Percentiles rank a stretch among this genome's conserved stretches.
Evolutionary conservation across 768 basidiomycete genomes (phyloP).

Genomic region (Inosperma sp.): DNA sequence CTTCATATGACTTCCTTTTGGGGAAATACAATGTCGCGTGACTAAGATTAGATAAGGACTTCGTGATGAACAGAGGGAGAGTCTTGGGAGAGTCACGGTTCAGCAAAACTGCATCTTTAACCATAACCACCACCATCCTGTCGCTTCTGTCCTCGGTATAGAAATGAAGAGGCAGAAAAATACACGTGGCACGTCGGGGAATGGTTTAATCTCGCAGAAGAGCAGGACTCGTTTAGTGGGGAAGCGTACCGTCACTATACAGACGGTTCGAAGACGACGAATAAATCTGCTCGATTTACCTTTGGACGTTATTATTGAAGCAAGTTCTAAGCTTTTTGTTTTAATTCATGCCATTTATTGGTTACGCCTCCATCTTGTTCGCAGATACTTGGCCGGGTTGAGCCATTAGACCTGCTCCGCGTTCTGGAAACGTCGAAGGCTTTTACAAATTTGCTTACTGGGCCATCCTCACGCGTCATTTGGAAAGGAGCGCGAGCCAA

Average conservation of each 20-base stretch:
- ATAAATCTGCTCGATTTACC: constrained; percentile 2
- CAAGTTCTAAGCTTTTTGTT: background rate
- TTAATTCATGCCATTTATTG: background rate
- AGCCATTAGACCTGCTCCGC: constrained; percentile 4
- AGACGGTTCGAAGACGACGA: background rate
- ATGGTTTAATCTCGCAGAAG: background rate
- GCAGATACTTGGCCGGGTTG: constrained; percentile 1
- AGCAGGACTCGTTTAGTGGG: background rate
- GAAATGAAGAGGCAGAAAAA: background rate
- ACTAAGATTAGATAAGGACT: too few species aligned
- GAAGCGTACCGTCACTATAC: background rate
- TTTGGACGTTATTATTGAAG: constrained; percentile 1
- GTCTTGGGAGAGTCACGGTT: too few species aligned
- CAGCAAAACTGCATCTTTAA: background rate
- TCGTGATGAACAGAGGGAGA: too few species aligned
- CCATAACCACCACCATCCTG: constrained; percentile 2
- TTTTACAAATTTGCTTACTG: background rate
- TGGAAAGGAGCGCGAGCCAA: constrained; percentile 9
- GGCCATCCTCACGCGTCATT: constrained; percentile 5
- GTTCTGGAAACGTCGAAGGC: background rate
- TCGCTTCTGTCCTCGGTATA: background rate
- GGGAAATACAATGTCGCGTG: too few species aligned
- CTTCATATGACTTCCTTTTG: too few species aligned
- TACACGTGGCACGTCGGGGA: too few species aligned
- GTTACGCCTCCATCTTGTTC: background rate